A percentile compares a stretch with the other conserved stretches of the same genome.
Evolutionary conservation across 2,329 filamentous ascomycete species (phyloP).

Genomic region (Fusarium sp.): DNA sequence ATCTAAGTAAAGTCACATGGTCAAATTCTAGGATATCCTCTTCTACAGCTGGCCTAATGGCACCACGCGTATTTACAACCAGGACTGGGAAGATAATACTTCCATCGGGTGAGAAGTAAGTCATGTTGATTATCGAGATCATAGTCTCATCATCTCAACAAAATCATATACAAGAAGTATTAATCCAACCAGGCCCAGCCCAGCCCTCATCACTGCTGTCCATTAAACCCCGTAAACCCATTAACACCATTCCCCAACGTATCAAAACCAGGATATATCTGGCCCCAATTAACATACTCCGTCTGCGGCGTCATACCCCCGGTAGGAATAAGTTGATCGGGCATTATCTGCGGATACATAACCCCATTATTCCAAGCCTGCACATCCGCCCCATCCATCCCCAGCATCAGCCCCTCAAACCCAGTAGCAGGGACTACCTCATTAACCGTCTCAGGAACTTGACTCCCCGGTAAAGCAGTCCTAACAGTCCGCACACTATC

Average conservation of each 20-base stretch:
- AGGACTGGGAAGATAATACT: neutral
- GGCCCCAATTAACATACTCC: conserved; percentile 40
- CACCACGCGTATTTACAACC: neutral
- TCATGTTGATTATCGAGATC: neutral
- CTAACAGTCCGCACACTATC: conserved; percentile 48
- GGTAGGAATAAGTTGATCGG: conserved; percentile 37
- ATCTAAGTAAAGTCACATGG: neutral
- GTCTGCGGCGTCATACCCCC: conserved; percentile 40
- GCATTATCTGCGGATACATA: conserved; percentile 36
- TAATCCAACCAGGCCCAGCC: conserved; percentile 34
- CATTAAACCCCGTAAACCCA: conserved; percentile 41
- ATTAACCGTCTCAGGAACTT: conserved; percentile 36
- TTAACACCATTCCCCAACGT: conserved; percentile 31
- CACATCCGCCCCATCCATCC: conserved; percentile 30
- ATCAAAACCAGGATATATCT: conserved; percentile 43
- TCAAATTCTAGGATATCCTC: neutral
- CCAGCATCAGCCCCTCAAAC: conserved; percentile 35
- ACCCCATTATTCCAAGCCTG: conserved; percentile 46
- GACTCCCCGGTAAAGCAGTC: conserved; percentile 32
- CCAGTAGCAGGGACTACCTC: conserved; percentile 28
- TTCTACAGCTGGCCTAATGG: neutral
- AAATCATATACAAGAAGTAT: conserved; percentile 23
- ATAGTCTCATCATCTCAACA: neutral
- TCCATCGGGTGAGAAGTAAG: neutral
- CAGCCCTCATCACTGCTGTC: conserved; percentile 20